A percentile compares a stretch with the other conserved stretches of the same genome.
Evolutionary conservation across 768 basidiomycete species (phyloP).

Genomic region (Boletales sp.): DNA sequence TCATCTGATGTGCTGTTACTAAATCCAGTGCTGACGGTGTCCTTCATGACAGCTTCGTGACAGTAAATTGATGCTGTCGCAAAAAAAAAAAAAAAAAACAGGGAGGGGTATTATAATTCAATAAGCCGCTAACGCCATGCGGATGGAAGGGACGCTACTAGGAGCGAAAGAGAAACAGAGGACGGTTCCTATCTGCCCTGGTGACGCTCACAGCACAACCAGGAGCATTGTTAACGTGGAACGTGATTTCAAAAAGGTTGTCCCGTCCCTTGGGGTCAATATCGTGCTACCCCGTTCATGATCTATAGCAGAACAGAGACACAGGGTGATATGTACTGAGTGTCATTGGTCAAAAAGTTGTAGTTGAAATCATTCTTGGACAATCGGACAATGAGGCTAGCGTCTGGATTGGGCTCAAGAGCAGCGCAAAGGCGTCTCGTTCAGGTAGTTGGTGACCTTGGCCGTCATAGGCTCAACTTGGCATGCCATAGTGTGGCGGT

Average conservation of each 20-base stretch:
- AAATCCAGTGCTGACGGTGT: slow-evolving; percentile 36
- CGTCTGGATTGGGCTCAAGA: slow-evolving; percentile 18
- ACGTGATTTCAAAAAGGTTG: slow-evolving; percentile 15
- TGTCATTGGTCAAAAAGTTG: slow-evolving; percentile 12
- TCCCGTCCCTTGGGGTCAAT: slow-evolving; percentile 7
- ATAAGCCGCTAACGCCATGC: slow-evolving; percentile 8
- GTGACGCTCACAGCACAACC: slow-evolving; percentile 29
- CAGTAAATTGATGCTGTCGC: slow-evolving; percentile 42
- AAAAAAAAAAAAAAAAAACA: no score
- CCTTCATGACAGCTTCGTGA: slow-evolving; percentile 45
- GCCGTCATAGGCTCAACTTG: slow-evolving; percentile 8
- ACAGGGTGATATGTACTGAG: slow-evolving; percentile 10
- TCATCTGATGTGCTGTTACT: slow-evolving; percentile 9
- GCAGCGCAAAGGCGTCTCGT: slow-evolving; percentile 15
- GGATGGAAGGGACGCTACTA: slow-evolving; percentile 15
- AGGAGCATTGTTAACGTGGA: slow-evolving; percentile 5
- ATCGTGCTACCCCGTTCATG: slow-evolving; percentile 17
- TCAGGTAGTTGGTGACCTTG: slow-evolving; percentile 4
- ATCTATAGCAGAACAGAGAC: slow-evolving; percentile 19
- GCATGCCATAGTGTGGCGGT: slow-evolving; percentile 19
- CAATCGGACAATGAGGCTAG: slow-evolving; percentile 14
- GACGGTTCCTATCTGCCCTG: not conserved
- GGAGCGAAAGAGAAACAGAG: not conserved
- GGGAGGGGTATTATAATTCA: not conserved
- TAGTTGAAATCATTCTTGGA: slow-evolving; percentile 6